Evolutionary conservation across 176 grass and related monocot genomes (phyloP).

Genomic region (Musa itinerans): DNA sequence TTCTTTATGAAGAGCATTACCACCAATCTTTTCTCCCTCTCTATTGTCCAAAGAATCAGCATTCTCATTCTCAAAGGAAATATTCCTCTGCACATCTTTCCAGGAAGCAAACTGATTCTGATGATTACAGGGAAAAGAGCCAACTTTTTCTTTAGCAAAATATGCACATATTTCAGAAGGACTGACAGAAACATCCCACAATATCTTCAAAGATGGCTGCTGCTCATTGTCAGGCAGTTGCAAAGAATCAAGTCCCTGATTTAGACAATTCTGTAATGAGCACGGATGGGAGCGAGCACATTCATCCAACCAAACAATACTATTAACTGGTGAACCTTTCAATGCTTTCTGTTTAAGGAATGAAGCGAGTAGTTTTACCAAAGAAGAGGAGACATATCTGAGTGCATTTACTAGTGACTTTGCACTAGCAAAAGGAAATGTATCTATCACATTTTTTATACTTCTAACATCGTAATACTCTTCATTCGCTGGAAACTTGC

Average conservation of each 20-base stretch:
- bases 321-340: slow-evolving; percentile 30
- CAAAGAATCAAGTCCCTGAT: slow-evolving; percentile 28
- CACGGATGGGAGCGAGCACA: slow-evolving; percentile 27
- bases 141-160: slow-evolving; percentile 58
- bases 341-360: slow-evolving; percentile 50
- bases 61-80: slow-evolving; percentile 28
- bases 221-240: slow-evolving; percentile 37
- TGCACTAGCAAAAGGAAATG: slow-evolving; percentile 27
- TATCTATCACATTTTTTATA: slow-evolving; percentile 24
- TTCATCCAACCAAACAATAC: slow-evolving; percentile 51
- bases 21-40: slow-evolving; percentile 22
- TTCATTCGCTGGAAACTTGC: slow-evolving; percentile 37
- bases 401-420: slow-evolving; percentile 44
- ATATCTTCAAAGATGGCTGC: slow-evolving; percentile 39
- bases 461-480: slow-evolving; percentile 24
- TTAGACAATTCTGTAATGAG: slow-evolving; percentile 25
- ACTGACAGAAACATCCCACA: slow-evolving; percentile 56
- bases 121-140: slow-evolving; percentile 36
- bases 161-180: slow-evolving; percentile 56
- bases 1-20: slow-evolving; percentile 23
- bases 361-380: slow-evolving; percentile 57
- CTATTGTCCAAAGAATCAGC: slow-evolving; percentile 24
- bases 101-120: slow-evolving; percentile 42
- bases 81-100: slow-evolving; percentile 45
- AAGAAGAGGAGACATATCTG: slow-evolving; percentile 53